A percentile compares a stretch with the other conserved stretches of the same genome.
Evolutionary conservation across 1,139 yeast species (phyloP).

Genomic region (Schwanniomyces etchellsii): DNA sequence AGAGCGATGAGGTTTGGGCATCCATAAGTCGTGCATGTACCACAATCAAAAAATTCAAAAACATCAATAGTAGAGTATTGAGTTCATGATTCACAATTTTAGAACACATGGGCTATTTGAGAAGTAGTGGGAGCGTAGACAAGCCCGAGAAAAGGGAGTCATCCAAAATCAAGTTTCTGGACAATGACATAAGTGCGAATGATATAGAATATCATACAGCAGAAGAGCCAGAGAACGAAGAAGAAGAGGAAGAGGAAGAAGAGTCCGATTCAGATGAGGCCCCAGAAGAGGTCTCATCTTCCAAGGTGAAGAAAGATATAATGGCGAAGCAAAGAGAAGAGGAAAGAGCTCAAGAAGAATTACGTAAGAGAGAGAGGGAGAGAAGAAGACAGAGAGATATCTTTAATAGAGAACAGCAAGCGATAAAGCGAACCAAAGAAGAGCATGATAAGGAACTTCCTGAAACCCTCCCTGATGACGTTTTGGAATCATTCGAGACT

Average conservation of each 20-base stretch:
- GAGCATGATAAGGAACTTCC: constrained; percentile 29
- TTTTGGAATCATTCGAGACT: constrained; percentile 27
- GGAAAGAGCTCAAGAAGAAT: constrained; percentile 25
- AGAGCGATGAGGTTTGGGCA: too few species aligned
- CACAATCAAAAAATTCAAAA: too few species aligned
- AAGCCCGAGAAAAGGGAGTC: constrained; percentile 4
- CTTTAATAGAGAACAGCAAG: constrained; percentile 45
- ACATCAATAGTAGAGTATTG: neutral
- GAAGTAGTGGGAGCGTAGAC: constrained; percentile 15
- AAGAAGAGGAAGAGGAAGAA: constrained; percentile 7
- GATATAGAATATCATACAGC: constrained; percentile 15
- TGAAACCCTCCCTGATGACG: constrained; percentile 46
- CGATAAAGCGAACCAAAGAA: constrained; percentile 23
- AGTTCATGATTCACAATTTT: neutral
- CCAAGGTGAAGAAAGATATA: constrained; percentile 22
- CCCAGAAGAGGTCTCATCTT: constrained; percentile 41
- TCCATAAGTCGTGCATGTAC: too few species aligned
- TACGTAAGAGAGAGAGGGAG: constrained; percentile 35
- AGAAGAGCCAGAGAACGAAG: constrained; percentile 11
- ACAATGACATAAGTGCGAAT: constrained; percentile 13
- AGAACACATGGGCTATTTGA: constrained; percentile 19
- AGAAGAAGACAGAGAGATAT: constrained; percentile 47
- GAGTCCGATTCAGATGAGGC: constrained; percentile 37
- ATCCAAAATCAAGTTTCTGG: constrained; percentile 20
- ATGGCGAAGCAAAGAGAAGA: constrained; percentile 31